These are phyloP conservation scores for Colletotrichum sp. DNA, from an alignment of 2,329 filamentous ascomycete species.

Conservation along the genomic window DNA sequence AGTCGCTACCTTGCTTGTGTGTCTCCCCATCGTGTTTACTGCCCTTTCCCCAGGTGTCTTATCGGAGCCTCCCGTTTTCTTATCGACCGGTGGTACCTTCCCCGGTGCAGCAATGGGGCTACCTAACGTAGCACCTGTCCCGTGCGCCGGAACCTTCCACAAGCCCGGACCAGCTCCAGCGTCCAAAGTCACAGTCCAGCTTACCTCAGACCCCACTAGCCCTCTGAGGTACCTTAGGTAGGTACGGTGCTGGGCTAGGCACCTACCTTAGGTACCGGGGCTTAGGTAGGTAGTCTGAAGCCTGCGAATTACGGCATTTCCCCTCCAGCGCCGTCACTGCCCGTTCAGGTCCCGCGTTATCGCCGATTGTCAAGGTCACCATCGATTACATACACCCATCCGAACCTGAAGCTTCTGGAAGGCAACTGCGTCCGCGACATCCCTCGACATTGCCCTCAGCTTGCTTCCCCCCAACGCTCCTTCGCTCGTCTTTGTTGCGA, in stretches of 20 bases:
- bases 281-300: not conserved
- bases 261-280: not conserved
- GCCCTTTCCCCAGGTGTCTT: conserved; percentile 1
- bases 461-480: not conserved
- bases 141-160: conserved; percentile 16
- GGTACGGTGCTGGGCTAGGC: not conserved
- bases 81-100: not conserved
- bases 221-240: not conserved
- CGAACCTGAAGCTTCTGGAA: conserved; percentile 23
- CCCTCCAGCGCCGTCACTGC: conserved; percentile 1
- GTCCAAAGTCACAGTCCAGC: not conserved
- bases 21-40: not conserved
- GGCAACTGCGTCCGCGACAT: conserved; percentile 3
- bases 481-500: not conserved
- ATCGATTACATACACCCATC: conserved; percentile 20
- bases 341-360: not conserved
- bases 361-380: not conserved
- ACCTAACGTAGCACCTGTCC: not conserved
- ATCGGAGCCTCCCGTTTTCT: not conserved
- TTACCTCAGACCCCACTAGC: conserved; percentile 3
- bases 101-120: not conserved
- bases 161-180: not conserved
- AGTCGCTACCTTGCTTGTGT: not conserved
- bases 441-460: not conserved
- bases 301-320: conserved; percentile 6